phyloP scores from a whole-genome alignment of 2,329 filamentous ascomycete species.

The Penicillium decumbens region DNA sequence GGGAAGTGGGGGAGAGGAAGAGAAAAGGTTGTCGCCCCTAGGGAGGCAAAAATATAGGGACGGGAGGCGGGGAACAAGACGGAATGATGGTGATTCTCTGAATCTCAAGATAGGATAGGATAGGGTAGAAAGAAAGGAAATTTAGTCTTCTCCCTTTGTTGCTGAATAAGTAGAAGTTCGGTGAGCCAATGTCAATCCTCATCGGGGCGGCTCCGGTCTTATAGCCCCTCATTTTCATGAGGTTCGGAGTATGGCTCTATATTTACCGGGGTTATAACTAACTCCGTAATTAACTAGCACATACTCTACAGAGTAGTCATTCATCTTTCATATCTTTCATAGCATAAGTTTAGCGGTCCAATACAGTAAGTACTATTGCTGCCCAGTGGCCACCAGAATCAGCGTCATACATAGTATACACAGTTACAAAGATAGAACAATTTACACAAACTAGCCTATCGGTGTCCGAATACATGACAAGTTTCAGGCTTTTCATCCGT shows the following conservation, averaged over 20 bases:
- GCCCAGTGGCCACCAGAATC: not conserved
- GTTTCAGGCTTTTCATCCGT: not conserved
- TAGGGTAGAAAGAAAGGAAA: not conserved
- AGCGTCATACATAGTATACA: not conserved
- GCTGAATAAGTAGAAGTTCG: conserved; percentile 19
- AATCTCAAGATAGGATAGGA: not conserved
- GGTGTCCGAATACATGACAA: not conserved
- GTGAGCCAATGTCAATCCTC: conserved; percentile 19
- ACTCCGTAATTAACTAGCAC: no score
- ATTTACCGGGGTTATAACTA: not conserved
- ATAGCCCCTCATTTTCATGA: not conserved
- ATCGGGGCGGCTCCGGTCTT: not conserved
- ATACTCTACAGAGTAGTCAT: no score
- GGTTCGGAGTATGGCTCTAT: not conserved
- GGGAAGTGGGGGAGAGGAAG: conserved; percentile 2
- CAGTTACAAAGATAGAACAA: not conserved
- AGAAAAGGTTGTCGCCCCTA: conserved; percentile 2
- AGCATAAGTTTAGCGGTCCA: not conserved
- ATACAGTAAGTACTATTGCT: not conserved
- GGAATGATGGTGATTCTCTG: not conserved
- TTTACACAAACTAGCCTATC: not conserved
- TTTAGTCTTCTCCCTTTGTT: not conserved
- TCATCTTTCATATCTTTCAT: not conserved
- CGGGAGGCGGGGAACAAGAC: conserved; percentile 13
- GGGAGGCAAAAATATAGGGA: conserved; percentile 13